Percentiles rank a stretch among this genome's conserved stretches.
Conservation (phyloP, 202 grass and related monocot genomes). For the Zizania palustris region DNA sequence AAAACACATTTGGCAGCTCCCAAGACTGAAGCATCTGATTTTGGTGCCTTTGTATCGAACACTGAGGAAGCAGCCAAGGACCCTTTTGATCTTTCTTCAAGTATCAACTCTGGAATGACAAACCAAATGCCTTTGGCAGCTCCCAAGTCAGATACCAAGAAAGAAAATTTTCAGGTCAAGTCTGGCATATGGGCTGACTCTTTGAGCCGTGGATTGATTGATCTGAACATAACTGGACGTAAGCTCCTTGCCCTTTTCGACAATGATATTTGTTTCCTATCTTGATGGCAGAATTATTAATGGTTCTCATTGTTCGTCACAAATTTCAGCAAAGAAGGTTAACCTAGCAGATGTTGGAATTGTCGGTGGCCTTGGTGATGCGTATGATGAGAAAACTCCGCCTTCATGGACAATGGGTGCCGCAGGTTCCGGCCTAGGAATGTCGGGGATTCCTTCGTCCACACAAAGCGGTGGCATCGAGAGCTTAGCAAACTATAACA, state of each 20-base stretch:
- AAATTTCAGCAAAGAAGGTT: slow-evolving; percentile 86
- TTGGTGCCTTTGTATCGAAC: slow-evolving; percentile 82
- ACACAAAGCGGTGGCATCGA: slow-evolving; percentile 52
- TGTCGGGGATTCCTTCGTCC: slow-evolving; percentile 53
- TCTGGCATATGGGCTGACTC: slow-evolving; percentile 99
- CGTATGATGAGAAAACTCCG: slow-evolving; percentile 50
- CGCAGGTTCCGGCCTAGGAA: slow-evolving; percentile 46
- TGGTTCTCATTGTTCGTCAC: slow-evolving; percentile 34
- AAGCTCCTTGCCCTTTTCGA: slow-evolving; percentile 36
- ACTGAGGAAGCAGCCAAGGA: slow-evolving; percentile 50
- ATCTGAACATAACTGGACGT: slow-evolving; percentile 96
- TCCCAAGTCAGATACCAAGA: slow-evolving; percentile 46
- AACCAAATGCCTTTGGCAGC: slow-evolving; percentile 36
- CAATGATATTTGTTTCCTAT: slow-evolving; percentile 3
- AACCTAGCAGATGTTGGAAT: slow-evolving; percentile 87
- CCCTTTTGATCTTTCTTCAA: slow-evolving; percentile 54
- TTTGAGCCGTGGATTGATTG: slow-evolving; percentile 90
- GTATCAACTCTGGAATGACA: slow-evolving; percentile 44
- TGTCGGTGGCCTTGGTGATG: slow-evolving; percentile 78
- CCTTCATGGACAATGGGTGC: slow-evolving; percentile 59
- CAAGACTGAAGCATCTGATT: slow-evolving; percentile 50
- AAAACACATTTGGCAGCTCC: slow-evolving; percentile 52
- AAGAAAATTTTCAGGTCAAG: slow-evolving; percentile 87
- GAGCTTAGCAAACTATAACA: slow-evolving; percentile 70
- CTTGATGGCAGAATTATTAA: slow-evolving; percentile 27